Evolutionary conservation across 164 flowering plant genomes (phyloP).

Genomic region (Tetrastigma voinierianum): DNA sequence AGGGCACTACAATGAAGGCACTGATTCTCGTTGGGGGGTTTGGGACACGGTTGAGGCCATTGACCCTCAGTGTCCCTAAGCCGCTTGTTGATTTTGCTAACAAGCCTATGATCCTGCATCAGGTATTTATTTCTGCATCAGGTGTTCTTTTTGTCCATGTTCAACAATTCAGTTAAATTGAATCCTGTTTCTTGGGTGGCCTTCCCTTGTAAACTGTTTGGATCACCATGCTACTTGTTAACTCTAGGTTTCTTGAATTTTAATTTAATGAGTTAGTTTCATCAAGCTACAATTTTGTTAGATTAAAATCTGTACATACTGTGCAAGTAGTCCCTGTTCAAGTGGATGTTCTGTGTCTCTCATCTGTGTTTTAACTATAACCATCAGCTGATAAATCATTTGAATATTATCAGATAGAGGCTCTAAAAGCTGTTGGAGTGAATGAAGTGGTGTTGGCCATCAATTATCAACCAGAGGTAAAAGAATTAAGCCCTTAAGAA

Average conservation of each 20-base stretch:
- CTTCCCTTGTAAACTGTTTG: too few relatives aligned
- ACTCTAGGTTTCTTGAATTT: too few relatives aligned
- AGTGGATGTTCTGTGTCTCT: not conserved
- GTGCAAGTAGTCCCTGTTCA: not conserved
- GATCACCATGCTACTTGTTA: too few relatives aligned
- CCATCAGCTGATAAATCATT: not conserved
- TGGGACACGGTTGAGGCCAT: constrained; percentile 96
- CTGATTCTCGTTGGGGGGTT: constrained; percentile 99
- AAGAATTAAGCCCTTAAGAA: not conserved
- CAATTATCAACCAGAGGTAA: constrained; percentile 98
- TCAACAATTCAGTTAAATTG: too few relatives aligned
- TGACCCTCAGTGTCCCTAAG: constrained; percentile 95
- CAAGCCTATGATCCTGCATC: constrained; percentile 98
- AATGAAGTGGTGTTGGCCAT: constrained; percentile 96
- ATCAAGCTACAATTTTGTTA: too few relatives aligned
- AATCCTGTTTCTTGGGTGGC: too few relatives aligned
- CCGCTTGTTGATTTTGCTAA: constrained; percentile 98
- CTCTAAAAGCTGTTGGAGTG: constrained; percentile 89
- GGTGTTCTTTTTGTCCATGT: too few relatives aligned
- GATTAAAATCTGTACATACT: too few relatives aligned
- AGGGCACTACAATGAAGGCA: constrained; percentile 77
- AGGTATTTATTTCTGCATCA: constrained; percentile 47
- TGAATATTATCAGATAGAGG: constrained; percentile 67
- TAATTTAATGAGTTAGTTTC: too few relatives aligned
- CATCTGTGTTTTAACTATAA: not conserved